phyloP scores from a whole-genome alignment of 352 stramenopile species.

The Phytopythium kandeliae region DNA sequence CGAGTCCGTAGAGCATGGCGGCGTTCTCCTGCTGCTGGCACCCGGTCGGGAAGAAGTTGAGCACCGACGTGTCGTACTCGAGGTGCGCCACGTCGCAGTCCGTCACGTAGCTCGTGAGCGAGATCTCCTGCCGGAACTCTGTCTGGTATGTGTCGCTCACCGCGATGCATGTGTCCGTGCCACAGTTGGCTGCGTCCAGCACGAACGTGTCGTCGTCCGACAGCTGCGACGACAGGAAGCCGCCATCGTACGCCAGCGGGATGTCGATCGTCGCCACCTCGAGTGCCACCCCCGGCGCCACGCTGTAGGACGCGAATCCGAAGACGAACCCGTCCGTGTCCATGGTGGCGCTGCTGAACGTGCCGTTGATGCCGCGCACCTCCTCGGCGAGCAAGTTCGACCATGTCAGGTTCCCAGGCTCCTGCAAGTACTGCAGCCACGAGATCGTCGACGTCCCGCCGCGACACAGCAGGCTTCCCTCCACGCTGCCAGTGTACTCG shows the following conservation, averaged over 20 bases:
- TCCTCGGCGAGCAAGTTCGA: constrained; percentile 9
- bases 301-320: constrained; percentile 18
- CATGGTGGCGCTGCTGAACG: constrained; percentile 6
- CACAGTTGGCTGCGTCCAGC: constrained; percentile 12
- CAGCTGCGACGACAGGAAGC: not conserved
- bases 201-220: not conserved
- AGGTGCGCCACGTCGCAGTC: constrained; percentile 26
- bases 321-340: constrained; percentile 15
- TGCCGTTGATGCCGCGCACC: constrained; percentile 21
- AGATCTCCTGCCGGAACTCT: constrained; percentile 24
- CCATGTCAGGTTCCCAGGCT: constrained; percentile 6
- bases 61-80: constrained; percentile 24
- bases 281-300: constrained; percentile 26
- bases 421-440: constrained; percentile 1
- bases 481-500: not conserved
- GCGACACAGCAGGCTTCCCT: not conserved
- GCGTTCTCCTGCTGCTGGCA: constrained; percentile 19
- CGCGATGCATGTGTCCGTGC: constrained; percentile 29
- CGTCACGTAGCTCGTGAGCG: constrained; percentile 28
- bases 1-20: constrained; percentile 28
- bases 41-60: constrained; percentile 26
- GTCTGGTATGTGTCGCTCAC: constrained; percentile 20
- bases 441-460: not conserved
- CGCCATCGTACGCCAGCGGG: constrained; percentile 8
- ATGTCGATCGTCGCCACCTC: constrained; percentile 31